These are phyloP conservation scores for Trypethelium eluteriae DNA, from an alignment of 495 filamentous ascomycete genomes.

Conservation along the genomic window DNA sequence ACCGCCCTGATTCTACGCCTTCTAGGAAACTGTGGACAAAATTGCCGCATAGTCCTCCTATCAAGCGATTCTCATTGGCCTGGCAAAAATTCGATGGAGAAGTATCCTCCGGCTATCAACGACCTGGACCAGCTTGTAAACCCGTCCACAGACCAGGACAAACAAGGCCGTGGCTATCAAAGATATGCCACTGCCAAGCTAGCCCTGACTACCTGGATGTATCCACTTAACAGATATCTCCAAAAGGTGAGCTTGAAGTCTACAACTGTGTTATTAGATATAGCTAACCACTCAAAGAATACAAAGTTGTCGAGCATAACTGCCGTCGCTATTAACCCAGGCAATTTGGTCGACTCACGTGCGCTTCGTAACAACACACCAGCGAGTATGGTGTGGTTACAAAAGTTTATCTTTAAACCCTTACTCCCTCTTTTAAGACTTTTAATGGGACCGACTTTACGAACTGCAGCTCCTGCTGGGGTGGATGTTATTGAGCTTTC, in stretches of 20 bases:
- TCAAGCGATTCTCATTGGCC: constrained; percentile 38
- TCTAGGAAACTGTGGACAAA: constrained; percentile 37
- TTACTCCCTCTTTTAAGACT: background rate
- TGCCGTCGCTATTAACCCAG: constrained; percentile 42
- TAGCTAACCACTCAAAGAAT: constrained; percentile 25
- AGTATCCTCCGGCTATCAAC: constrained; percentile 29
- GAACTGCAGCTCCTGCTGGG: constrained; percentile 1
- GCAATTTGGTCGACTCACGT: constrained; percentile 42
- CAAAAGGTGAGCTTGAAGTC: constrained; percentile 32
- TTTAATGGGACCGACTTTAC: background rate
- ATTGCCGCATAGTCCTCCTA: constrained; percentile 41
- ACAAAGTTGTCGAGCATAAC: constrained; percentile 38
- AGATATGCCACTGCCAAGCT: constrained; percentile 42
- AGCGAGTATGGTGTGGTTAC: background rate
- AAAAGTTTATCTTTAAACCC: background rate
- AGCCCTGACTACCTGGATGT: constrained; percentile 40
- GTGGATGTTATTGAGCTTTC: constrained; percentile 2
- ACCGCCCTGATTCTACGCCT: constrained; percentile 40
- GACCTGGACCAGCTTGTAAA: constrained; percentile 24
- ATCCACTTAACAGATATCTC: constrained; percentile 39
- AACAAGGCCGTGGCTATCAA: constrained; percentile 39
- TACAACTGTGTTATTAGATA: background rate
- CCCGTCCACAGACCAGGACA: constrained; percentile 24
- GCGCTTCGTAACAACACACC: constrained; percentile 41
- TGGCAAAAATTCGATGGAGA: constrained; percentile 37